Conservation (phyloP, 352 stramenopile species). For the Globisporangium barbulae region DNA sequence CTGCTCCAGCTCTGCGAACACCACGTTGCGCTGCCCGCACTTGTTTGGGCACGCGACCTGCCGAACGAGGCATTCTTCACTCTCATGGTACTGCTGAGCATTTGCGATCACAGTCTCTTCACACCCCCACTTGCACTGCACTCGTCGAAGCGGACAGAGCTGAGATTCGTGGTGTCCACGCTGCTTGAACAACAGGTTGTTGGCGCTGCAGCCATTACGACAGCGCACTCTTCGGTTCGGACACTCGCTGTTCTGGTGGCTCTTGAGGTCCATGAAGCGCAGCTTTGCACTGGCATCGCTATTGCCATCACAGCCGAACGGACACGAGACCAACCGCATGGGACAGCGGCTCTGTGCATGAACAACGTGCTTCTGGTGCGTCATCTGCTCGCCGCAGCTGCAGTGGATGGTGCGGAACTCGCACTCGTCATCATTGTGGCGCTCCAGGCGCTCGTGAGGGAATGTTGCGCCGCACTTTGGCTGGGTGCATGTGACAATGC, state of each 20-base stretch:
- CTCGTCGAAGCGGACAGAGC: conserved; percentile 43
- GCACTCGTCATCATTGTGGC: conserved; percentile 42
- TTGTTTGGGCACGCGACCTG: conserved; percentile 48
- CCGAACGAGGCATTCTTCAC: conserved; percentile 47
- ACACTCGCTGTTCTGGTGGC: conserved; percentile 45
- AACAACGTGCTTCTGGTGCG: conserved; percentile 39
- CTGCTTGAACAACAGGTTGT: conserved; percentile 35
- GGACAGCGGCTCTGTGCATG: conserved; percentile 41
- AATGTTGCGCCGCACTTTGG: conserved; percentile 42
- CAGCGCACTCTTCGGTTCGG: conserved; percentile 52
- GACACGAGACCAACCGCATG: conserved; percentile 51
- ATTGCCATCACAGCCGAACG: conserved; percentile 28
- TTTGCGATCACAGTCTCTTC: conserved; percentile 45
- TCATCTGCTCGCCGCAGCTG: conserved; percentile 58
- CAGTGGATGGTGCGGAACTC: conserved; percentile 44
- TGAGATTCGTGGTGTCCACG: conserved; percentile 44
- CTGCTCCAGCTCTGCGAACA: conserved; percentile 32
- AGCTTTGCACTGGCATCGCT: conserved; percentile 5
- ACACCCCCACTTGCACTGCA: conserved; percentile 58
- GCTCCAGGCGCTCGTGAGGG: conserved; percentile 16
- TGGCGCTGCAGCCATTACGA: conserved; percentile 56
- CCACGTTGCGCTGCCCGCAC: conserved; percentile 34
- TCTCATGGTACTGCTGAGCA: conserved; percentile 43
- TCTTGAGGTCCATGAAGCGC: conserved; percentile 39
- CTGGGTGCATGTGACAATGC: conserved; percentile 40